Conservation (phyloP, 148 eudicot species). For the Rhododendron simsii region DNA sequence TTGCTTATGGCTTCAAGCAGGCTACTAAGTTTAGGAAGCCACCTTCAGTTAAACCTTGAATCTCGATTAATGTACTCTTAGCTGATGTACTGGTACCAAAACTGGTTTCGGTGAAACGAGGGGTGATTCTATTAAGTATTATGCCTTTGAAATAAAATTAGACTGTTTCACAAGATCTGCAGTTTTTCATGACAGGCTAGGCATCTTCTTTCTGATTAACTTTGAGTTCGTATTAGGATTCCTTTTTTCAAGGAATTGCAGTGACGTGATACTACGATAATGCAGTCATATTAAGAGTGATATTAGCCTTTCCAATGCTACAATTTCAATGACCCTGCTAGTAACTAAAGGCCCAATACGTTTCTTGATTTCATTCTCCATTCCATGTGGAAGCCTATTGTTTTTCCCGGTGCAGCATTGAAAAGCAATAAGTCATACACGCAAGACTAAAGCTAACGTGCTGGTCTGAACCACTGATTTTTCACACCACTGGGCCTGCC, state of each 20-base stretch:
- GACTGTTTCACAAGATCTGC: background rate
- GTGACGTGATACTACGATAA: background rate
- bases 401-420: background rate
- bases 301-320: background rate
- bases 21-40: conserved; percentile 14
- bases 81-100: background rate
- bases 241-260: too few relatives aligned
- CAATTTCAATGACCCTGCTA: background rate
- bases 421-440: background rate
- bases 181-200: too few relatives aligned
- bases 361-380: background rate
- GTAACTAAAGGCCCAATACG: background rate
- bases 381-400: too few relatives aligned
- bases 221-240: too few relatives aligned
- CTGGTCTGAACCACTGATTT: background rate
- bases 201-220: too few relatives aligned
- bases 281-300: background rate
- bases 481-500: background rate
- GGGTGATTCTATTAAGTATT: background rate
- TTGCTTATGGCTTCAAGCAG: conserved; percentile 11
- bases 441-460: background rate
- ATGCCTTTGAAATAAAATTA: background rate
- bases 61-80: background rate
- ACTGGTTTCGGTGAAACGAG: background rate
- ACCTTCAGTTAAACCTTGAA: conserved; percentile 1